These are phyloP conservation scores for Phytophthora citricola DNA, from an alignment of 352 stramenopile genomes.

Conservation along the genomic window DNA sequence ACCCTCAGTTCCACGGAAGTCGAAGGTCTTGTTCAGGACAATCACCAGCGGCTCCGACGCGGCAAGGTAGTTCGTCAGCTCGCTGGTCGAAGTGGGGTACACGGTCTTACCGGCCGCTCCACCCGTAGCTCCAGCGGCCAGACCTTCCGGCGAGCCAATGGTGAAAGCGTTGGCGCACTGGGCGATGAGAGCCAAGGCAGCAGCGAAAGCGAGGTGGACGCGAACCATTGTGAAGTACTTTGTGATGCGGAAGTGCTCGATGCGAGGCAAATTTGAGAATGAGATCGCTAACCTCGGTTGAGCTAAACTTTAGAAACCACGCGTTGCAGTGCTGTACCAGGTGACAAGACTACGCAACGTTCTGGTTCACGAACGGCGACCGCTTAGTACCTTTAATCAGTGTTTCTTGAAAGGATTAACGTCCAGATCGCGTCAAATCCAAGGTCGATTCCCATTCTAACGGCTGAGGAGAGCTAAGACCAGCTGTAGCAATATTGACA, in stretches of 20 bases:
- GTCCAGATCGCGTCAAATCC: constrained; percentile 1
- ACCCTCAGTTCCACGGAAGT: constrained; percentile 47
- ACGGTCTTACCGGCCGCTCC: constrained; percentile 30
- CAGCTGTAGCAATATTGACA: background rate
- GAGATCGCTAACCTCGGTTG: background rate
- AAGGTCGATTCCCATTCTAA: background rate
- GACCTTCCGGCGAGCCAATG: constrained; percentile 25
- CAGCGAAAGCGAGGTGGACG: constrained; percentile 10
- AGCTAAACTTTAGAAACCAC: background rate
- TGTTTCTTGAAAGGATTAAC: background rate
- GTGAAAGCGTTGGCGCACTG: constrained; percentile 22
- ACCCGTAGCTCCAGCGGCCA: constrained; percentile 37
- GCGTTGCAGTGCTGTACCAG: background rate
- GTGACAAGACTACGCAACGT: background rate
- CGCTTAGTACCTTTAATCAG: background rate
- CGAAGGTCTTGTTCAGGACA: constrained; percentile 46
- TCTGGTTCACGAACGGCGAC: too few relatives aligned
- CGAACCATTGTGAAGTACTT: constrained; percentile 13
- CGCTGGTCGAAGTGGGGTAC: constrained; percentile 35
- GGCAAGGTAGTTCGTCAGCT: constrained; percentile 39
- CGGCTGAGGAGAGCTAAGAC: background rate
- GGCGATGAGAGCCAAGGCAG: constrained; percentile 10
- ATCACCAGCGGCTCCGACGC: constrained; percentile 28
- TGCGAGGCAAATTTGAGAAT: constrained; percentile 27
- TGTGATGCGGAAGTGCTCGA: constrained; percentile 8